phyloP scores from a whole-genome alignment of 2,329 filamentous ascomycete species.

The Phaeosphaeriaceae sp. region DNA sequence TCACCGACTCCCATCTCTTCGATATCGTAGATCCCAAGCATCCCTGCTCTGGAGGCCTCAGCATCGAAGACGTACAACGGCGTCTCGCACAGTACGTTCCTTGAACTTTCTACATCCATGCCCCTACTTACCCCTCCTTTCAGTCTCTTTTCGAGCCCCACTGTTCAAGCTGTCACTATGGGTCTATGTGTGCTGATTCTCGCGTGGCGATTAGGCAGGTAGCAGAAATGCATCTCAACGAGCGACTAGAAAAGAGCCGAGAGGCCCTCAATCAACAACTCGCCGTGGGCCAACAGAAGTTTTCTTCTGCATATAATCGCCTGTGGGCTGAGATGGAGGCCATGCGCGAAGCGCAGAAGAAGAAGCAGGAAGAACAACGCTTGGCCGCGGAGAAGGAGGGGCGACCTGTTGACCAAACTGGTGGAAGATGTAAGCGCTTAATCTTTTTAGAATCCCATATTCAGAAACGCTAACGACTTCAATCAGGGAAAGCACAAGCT shows the following conservation, averaged over 20 bases:
- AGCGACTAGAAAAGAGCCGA: slow-evolving; percentile 80
- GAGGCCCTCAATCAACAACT: slow-evolving; percentile 89
- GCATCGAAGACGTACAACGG: slow-evolving; percentile 92
- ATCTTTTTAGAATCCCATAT: too few relatives aligned
- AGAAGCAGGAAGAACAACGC: slow-evolving; percentile 64
- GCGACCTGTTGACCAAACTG: slow-evolving; percentile 14
- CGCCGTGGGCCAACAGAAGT: slow-evolving; percentile 86
- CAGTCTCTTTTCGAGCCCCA: slow-evolving; percentile 40
- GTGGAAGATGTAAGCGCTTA: slow-evolving; percentile 33
- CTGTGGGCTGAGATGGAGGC: slow-evolving; percentile 90
- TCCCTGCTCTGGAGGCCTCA: slow-evolving; percentile 89
- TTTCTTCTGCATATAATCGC: slow-evolving; percentile 84
- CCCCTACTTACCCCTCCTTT: slow-evolving; percentile 32
- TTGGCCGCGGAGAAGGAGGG: slow-evolving; percentile 45
- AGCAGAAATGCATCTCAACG: slow-evolving; percentile 90
- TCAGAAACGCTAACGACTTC: slow-evolving; percentile 2
- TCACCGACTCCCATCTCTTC: slow-evolving; percentile 82
- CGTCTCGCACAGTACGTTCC: slow-evolving; percentile 72
- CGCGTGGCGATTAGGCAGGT: slow-evolving; percentile 67
- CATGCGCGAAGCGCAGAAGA: slow-evolving; percentile 75
- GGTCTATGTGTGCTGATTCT: slow-evolving; percentile 46
- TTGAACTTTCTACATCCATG: slow-evolving; percentile 16
- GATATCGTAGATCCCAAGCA: slow-evolving; percentile 93
- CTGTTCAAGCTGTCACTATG: slow-evolving; percentile 36
- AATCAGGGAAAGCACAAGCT: slow-evolving; percentile 37